Evolutionary conservation across 1,139 yeast genomes (phyloP), one percentile per base, ranked within the genome.

Genomic region (Candida frijolesensis): DNA sequence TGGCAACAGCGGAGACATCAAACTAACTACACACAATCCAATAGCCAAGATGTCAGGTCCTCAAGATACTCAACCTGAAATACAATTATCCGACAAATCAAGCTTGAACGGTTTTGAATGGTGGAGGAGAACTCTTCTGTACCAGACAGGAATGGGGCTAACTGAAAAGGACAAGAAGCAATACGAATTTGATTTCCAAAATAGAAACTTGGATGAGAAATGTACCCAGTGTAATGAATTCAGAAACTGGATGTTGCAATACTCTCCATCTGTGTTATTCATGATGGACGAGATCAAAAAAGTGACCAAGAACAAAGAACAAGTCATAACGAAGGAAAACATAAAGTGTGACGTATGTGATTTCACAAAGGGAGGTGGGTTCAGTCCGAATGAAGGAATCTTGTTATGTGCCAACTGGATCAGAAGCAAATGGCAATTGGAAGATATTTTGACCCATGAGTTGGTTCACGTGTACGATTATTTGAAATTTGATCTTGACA

Each of bases 381-480:
- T 88, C 67, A 90, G 91, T 65, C 98, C 98, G 0, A 86, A 89
- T 45, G 71, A 83, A 49, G 99, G 99, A 2, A 86, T 94, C 39
- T 72, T 91, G 52, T 71, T 94, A 16, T 94, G 99, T 69, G 90
- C 94, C 58, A 92, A 94, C 67, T 79, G 92, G 69, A 79, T 92
- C 42, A 78, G 82, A 51, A 84, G 84, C 62, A 86, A 87, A 63
- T 84, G 88, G 81, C 96, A 90, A 61, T 70, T 92, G 52, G 98
- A 94, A 65, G 98, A 94, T 62, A 88, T 96, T 0, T 70, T 94
- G 55, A 80, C 97, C 2, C 99, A 94, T 66, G 99, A 94, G 64
- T 76, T 94, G 66, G 85, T 95, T 19, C 99, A 94, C 68, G 95
- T 92, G 49, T 94, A 90, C 68, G 99, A 94, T 67, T 87, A 91